Conservation (phyloP, 768 basidiomycete genomes). For the Lactifluus rugatus region DNA sequence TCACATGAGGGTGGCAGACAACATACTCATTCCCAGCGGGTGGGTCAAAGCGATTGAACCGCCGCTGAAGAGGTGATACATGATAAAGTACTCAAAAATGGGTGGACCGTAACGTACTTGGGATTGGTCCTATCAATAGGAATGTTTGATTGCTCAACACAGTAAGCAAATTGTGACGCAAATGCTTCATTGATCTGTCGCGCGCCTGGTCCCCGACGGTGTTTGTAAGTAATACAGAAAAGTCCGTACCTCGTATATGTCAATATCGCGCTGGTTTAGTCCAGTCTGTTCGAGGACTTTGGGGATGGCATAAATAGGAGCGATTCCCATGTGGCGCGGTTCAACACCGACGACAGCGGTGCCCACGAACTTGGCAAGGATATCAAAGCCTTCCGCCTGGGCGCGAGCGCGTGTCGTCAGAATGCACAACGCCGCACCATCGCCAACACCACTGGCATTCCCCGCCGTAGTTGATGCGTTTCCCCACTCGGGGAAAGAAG, state of each 20-base stretch:
- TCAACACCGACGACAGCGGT: conserved; percentile 73
- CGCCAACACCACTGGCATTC: conserved; percentile 83
- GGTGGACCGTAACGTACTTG: conserved; percentile 43
- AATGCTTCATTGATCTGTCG: conserved; percentile 81
- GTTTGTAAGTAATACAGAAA: background rate
- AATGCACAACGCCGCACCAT: conserved; percentile 82
- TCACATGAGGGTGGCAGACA: conserved; percentile 11
- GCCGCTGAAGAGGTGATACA: conserved; percentile 39
- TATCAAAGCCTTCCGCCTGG: conserved; percentile 62
- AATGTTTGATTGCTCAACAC: conserved; percentile 69
- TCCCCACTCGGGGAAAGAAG: conserved; percentile 81
- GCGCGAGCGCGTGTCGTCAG: conserved; percentile 75
- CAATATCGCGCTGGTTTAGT: conserved; percentile 60
- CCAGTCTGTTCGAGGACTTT: conserved; percentile 54
- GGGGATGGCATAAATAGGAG: conserved; percentile 62
- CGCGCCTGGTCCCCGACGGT: background rate
- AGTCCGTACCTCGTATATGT: conserved; percentile 57
- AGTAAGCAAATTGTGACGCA: conserved; percentile 90
- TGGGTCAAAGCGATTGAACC: conserved; percentile 80
- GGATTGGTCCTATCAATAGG: conserved; percentile 79
- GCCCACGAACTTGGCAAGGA: conserved; percentile 77
- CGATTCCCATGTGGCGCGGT: conserved; percentile 70
- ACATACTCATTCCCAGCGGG: conserved; percentile 76
- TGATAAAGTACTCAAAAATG: background rate
- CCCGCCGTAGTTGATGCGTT: conserved; percentile 64